Conservation (phyloP, 139 green algal genomes). For the Auxenochlorella pyrenoidosa region DNA sequence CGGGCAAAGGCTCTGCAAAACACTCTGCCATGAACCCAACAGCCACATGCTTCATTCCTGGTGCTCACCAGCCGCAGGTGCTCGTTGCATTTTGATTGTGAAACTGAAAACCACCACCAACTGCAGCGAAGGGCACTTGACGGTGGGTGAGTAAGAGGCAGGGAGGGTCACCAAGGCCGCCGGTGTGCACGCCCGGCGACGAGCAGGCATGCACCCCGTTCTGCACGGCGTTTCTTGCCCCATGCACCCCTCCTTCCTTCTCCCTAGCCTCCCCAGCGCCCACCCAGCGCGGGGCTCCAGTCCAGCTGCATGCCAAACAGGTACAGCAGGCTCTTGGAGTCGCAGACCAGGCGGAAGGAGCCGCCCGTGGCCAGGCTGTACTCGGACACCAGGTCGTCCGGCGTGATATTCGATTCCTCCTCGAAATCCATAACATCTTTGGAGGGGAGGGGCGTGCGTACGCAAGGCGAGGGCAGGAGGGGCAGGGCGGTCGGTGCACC, state of each 20-base stretch:
- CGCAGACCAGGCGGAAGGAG: slow-evolving; percentile 70
- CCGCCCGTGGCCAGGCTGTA: slow-evolving; percentile 34
- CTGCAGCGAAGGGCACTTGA: slow-evolving; percentile 51
- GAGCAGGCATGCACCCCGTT: too few species aligned
- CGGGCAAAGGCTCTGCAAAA: too few species aligned
- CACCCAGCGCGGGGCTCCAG: slow-evolving; percentile 56
- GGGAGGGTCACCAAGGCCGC: too few species aligned
- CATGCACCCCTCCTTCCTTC: too few species aligned
- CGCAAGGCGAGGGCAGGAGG: too few species aligned
- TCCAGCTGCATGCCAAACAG: slow-evolving; percentile 95
- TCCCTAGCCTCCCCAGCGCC: too few species aligned
- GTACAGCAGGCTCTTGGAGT: slow-evolving; percentile 94
- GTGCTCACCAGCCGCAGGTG: slow-evolving; percentile 57
- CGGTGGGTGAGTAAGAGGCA: too few species aligned
- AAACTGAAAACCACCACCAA: slow-evolving; percentile 88
- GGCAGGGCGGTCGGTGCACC: too few species aligned
- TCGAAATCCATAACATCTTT: slow-evolving; percentile 91
- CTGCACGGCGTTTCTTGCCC: too few species aligned
- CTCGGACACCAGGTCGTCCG: slow-evolving; percentile 53
- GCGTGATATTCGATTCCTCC: slow-evolving; percentile 64
- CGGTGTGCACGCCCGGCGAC: too few species aligned
- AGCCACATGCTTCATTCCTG: too few species aligned
- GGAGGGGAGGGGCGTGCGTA: neutral
- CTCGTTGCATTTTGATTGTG: slow-evolving; percentile 87
- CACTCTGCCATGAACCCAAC: too few species aligned